Evolutionary conservation across 345 rosid species (phyloP), one percentile per base, ranked within the genome.

Genomic region (Arabidopsis arenosa): DNA sequence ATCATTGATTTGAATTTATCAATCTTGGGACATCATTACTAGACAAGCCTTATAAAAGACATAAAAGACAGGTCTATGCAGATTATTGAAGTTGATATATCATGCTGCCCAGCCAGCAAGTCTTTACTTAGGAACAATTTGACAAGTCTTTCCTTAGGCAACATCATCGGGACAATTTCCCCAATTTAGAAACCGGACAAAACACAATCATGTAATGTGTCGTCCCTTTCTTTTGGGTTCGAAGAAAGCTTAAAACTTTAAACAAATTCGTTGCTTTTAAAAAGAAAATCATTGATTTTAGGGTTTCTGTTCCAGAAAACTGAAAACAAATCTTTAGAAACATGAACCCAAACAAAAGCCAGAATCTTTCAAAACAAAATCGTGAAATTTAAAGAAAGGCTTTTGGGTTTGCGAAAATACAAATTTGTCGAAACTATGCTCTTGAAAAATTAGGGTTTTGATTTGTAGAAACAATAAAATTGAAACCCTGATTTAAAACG

Each of bases 101-200:
- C 10, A n/a, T 7, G 41, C 13, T 33, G 39, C 39, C 39, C 61
- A 55, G 37, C 60, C 17, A 56, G 3, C 62, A 32, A 7, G 5
- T 39, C 43, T 40, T 10, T 15, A 13, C 13, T 1, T 11, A 5
- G 12, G 3, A 15, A 21, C 6, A 13, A 3, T 54, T 2, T 26
- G 61, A n/a, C 61, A 56, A 30, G 39, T 4, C 7, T 57, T 60
- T 26, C 6, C n/a, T 44, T n/a, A 28, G 26, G 26, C 26, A 18
- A 18, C 21, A 18, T 0, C 21, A 18, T 18, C 21, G 68, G 54
- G 39, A 63, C 47, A 15, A 63, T 63, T 4, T 63, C 5, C 68
- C 68, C 54, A 63, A 63, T 0, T 28, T 28, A 63, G 53, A 63
- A 63, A 30, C 53, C 23, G 39, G 23, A 63, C 68, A 28, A 4